Percentiles rank a stretch among this genome's conserved stretches.
phyloP scores from a whole-genome alignment of 768 basidiomycete species.

The Tulasnella sp. region DNA sequence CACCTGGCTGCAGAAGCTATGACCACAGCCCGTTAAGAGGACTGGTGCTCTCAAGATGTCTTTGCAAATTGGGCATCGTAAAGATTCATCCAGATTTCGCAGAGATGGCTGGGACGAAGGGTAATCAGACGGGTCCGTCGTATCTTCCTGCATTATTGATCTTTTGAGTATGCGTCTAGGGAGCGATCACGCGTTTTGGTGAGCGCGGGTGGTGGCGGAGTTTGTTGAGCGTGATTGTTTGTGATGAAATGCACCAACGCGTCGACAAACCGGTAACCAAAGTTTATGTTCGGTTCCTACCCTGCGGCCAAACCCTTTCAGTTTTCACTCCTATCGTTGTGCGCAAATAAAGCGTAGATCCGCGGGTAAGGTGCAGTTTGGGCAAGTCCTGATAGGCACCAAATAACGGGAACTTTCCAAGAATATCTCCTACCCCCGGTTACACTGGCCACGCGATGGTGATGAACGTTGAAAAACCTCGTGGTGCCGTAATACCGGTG shows the following conservation, averaged over 20 bases:
- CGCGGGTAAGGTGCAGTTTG: too few relatives aligned
- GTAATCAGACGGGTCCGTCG: conserved; percentile 65
- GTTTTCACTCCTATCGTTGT: too few relatives aligned
- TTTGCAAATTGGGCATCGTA: conserved; percentile 67
- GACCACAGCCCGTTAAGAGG: conserved; percentile 55
- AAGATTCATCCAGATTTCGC: conserved; percentile 47
- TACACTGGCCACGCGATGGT: too few relatives aligned
- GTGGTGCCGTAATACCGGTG: too few relatives aligned
- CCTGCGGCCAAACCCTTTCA: too few relatives aligned
- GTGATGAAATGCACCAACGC: neutral
- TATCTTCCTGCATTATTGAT: conserved; percentile 15
- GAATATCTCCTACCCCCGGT: too few relatives aligned
- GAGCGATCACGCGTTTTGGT: neutral
- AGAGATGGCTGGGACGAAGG: conserved; percentile 44
- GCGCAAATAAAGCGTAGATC: too few relatives aligned
- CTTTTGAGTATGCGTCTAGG: neutral
- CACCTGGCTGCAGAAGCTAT: conserved; percentile 73
- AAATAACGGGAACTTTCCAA: too few relatives aligned
- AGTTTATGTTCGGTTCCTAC: neutral
- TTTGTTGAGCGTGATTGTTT: too few relatives aligned
- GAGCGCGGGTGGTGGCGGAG: neutral
- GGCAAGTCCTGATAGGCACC: too few relatives aligned
- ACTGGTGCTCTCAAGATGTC: conserved; percentile 67
- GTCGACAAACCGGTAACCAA: neutral
- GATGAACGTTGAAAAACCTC: too few relatives aligned